Base-by-base conservation (phyloP, 441 rosid species). In the Brassica hybrid region DNA sequence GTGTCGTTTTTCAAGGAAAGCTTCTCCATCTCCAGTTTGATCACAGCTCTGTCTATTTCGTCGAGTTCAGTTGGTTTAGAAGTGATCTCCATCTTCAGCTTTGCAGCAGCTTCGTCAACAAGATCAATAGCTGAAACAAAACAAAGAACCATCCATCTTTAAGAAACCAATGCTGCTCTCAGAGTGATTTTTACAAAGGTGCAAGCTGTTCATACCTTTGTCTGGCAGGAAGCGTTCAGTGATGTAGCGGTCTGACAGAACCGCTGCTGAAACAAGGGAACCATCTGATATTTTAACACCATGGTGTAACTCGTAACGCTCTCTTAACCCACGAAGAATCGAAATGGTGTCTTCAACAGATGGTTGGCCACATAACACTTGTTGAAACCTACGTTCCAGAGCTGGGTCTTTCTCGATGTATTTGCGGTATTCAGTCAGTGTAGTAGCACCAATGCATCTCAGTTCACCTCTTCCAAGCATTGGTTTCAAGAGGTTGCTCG, bases 391-490 rank as follows among this genome's bases (percentile, higher is more conserved):
- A 80, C 98, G 88, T 73, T 92, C 97, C 38, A 94, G 86, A 36
- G 96, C 96, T 36, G 97, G 91, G 84, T 94, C 98, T 78, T 92
- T 94, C 88, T 94, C 98, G 60, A 91, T 92, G 79, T 92, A 92
- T 76, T 94, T 94, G 64, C 94, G 88, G 62, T 94, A 94, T 69
- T 92, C 98, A 58, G 88, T 94, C 1, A 94, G 79, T 1, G 98
- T 94, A 5, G 98, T 94, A 3, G 98, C 98, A 50, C 97, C 97
- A 36, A 94, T 94, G 81, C 98, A 94, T 76, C 98, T 81, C 30
- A 94, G 86, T 79, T 94, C 97, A 50, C 97, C 97, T 73, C 98
- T 82, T 27, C 97, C 98, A 83, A 94, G 97, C 98, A 92, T 94
- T 2, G 98, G 97, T 84, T 94, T 94, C 72, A 94, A 86, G 11